These are phyloP conservation scores for Lobosporangium transversale DNA, from an alignment of 192 early-diverging fungal genomes.

Conservation along the genomic window DNA sequence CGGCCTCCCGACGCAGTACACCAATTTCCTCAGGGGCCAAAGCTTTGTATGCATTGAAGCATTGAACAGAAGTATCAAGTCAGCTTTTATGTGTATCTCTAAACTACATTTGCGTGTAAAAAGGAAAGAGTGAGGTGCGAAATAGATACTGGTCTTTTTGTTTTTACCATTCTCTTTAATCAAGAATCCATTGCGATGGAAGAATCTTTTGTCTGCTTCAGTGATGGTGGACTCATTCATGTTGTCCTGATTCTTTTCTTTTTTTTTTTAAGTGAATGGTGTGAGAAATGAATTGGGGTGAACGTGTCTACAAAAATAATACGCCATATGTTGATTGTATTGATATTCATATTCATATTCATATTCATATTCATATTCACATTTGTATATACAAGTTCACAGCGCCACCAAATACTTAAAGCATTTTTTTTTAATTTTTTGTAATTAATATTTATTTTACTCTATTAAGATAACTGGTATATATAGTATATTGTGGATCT, in stretches of 20 bases:
- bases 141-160: not conserved
- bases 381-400: too few species aligned
- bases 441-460: not conserved
- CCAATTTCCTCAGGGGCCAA: conserved; percentile 7
- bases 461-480: too few species aligned
- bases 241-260: not conserved
- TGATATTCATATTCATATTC: not conserved
- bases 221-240: conserved; percentile 6
- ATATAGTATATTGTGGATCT: not conserved
- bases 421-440: not conserved
- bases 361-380: not conserved
- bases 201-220: conserved; percentile 9
- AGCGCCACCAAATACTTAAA: not conserved
- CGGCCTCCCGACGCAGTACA: conserved; percentile 29
- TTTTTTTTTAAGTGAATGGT: not conserved
- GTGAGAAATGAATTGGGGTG: not conserved
- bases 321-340: not conserved
- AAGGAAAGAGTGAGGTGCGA: too few species aligned
- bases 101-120: too few species aligned
- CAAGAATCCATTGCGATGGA: conserved; percentile 42
- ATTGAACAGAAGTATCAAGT: too few species aligned
- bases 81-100: too few species aligned
- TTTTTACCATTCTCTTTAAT: conserved; percentile 32
- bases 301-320: not conserved
- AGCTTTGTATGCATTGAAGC: too few species aligned